Conservation (phyloP, 2,329 filamentous ascomycete genomes). For the Alternaria metachromatica region DNA sequence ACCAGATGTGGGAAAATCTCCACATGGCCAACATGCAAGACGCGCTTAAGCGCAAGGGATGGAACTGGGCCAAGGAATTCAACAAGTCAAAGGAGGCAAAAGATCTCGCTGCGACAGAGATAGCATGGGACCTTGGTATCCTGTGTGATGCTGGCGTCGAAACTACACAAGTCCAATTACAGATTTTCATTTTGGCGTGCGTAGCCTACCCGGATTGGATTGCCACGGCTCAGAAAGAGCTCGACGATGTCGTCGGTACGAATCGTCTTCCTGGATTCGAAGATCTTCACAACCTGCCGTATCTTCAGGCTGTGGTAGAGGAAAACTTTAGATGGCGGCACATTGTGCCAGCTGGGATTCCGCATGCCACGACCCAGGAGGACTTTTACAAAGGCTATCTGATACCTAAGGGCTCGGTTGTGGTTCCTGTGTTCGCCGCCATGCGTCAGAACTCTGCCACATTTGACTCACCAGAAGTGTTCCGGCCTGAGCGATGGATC, state of each 20-base stretch:
- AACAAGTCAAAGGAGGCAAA: constrained; percentile 3
- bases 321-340: constrained; percentile 43
- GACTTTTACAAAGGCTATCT: constrained; percentile 57
- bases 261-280: constrained; percentile 25
- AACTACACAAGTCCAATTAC: constrained; percentile 20
- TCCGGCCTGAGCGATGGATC: constrained; percentile 48
- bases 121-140: constrained; percentile 26
- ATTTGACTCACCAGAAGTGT: constrained; percentile 37
- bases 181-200: constrained; percentile 25
- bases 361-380: constrained; percentile 54
- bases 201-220: constrained; percentile 16
- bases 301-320: constrained; percentile 35
- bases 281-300: constrained; percentile 34
- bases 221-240: constrained; percentile 3
- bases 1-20: constrained; percentile 15
- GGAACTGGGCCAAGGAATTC: constrained; percentile 26
- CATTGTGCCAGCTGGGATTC: constrained; percentile 50
- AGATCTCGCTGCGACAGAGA: constrained; percentile 18
- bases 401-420: constrained; percentile 52
- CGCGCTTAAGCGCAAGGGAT: constrained; percentile 16
- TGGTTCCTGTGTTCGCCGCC: constrained; percentile 44
- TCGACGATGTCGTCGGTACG: constrained; percentile 28
- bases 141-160: constrained; percentile 31
- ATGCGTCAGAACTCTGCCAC: constrained; percentile 42
- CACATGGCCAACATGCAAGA: constrained; percentile 25